phyloP scores from a whole-genome alignment of 1,139 yeast genomes.

The Meyerozyma elateridarum region DNA sequence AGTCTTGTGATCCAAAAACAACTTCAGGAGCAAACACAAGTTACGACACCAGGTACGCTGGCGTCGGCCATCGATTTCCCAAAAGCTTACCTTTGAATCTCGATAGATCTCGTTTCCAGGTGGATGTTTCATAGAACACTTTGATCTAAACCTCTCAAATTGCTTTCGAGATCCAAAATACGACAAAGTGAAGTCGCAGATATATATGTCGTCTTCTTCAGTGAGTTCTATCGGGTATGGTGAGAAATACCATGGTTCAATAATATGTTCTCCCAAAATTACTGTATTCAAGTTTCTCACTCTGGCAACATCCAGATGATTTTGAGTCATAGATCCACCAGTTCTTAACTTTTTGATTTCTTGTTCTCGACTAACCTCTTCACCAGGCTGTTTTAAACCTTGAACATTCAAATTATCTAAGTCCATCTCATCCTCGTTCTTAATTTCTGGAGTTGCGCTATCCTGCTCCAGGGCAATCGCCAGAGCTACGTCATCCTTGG shows the following conservation, averaged over 20 bases:
- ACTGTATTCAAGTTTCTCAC: conserved; percentile 78
- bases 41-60: conserved; percentile 98
- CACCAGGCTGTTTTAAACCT: conserved; percentile 63
- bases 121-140: conserved; percentile 87
- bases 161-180: conserved; percentile 88
- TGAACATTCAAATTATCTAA: conserved; percentile 82
- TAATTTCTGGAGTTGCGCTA: conserved; percentile 18
- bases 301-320: conserved; percentile 81
- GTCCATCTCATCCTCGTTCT: conserved; percentile 70
- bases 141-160: conserved; percentile 83
- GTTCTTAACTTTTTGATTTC: conserved; percentile 90
- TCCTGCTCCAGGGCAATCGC: conserved; percentile 21
- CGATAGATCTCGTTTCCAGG: conserved; percentile 97
- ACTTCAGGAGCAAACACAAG: conserved; percentile 78
- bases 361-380: conserved; percentile 77
- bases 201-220: conserved; percentile 82
- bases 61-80: conserved; percentile 94
- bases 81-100: conserved; percentile 71
- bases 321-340: conserved; percentile 94
- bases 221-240: conserved; percentile 95
- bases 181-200: conserved; percentile 86
- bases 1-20: conserved; percentile 92
- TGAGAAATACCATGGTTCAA: conserved; percentile 98
- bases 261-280: conserved; percentile 83
- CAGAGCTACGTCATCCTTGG: conserved; percentile 17